phyloP scores from a whole-genome alignment of 805 yeast genomes.

The Ogataea ramenticola region DNA sequence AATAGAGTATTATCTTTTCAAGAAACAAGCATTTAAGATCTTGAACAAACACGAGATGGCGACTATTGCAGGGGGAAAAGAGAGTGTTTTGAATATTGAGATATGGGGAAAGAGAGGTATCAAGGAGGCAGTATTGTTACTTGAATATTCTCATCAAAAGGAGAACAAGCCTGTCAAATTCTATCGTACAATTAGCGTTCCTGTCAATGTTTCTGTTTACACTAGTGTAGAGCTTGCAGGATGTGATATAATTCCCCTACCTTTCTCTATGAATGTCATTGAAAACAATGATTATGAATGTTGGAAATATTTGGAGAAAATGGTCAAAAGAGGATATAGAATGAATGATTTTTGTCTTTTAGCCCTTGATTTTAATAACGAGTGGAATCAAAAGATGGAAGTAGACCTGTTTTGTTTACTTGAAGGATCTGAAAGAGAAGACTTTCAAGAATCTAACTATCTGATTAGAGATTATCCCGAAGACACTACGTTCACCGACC shows the following conservation, averaged over 20 bases:
- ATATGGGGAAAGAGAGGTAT: conserved; percentile 70
- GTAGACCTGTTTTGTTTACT: conserved; percentile 20
- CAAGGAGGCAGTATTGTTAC: conserved; percentile 51
- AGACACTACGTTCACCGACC: conserved; percentile 10
- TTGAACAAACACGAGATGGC: conserved; percentile 38
- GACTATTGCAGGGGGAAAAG: conserved; percentile 30
- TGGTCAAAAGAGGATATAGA: conserved; percentile 20
- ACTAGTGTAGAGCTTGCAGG: conserved; percentile 70
- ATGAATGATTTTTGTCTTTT: conserved; percentile 53
- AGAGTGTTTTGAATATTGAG: conserved; percentile 44
- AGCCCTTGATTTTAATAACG: conserved; percentile 71
- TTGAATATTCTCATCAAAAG: conserved; percentile 53
- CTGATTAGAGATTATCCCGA: conserved; percentile 8
- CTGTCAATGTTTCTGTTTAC: conserved; percentile 62
- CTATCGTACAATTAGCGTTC: conserved; percentile 55
- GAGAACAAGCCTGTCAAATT: conserved; percentile 23
- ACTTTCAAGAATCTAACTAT: conserved; percentile 18
- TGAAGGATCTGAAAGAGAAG: conserved; percentile 13
- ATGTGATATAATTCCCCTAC: conserved; percentile 64
- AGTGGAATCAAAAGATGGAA: conserved; percentile 58
- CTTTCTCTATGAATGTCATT: conserved; percentile 23
- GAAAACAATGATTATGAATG: conserved; percentile 15
- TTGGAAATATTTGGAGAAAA: conserved; percentile 24
- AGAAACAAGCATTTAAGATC: conserved; percentile 50
- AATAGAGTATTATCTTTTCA: conserved; percentile 58